phyloP scores from a whole-genome alignment of 352 stramenopile genomes.

The Pythium coloratum region DNA sequence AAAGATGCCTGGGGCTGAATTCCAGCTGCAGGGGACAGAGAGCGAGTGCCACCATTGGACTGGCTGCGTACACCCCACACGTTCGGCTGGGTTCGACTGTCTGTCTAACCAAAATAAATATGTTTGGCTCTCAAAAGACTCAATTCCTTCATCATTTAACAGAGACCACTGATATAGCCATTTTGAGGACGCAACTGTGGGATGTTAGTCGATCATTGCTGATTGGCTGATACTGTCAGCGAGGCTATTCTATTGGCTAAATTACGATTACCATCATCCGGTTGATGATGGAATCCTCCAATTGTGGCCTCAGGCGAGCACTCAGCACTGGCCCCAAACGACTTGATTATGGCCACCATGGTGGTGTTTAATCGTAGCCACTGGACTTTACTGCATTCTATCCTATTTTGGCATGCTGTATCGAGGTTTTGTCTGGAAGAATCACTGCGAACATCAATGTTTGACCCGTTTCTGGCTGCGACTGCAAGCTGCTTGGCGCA shows the following conservation, averaged over 20 bases:
- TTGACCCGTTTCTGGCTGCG: too few species aligned
- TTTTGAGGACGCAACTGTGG: not conserved
- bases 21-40: too few species aligned
- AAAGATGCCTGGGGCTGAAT: too few species aligned
- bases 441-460: not conserved
- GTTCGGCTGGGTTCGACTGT: too few species aligned
- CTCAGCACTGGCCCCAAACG: not conserved
- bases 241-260: slow-evolving; percentile 11
- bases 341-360: slow-evolving; percentile 5
- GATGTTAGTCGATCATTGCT: not conserved
- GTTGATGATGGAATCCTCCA: slow-evolving; percentile 17
- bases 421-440: too few species aligned
- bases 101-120: too few species aligned
- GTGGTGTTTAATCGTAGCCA: not conserved
- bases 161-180: slow-evolving; percentile 5
- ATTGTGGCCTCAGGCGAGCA: not conserved
- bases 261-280: slow-evolving; percentile 20
- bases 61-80: too few species aligned
- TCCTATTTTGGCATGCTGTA: not conserved
- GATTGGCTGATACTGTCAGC: slow-evolving; percentile 9
- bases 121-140: too few species aligned
- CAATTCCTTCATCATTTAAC: too few species aligned
- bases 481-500: not conserved
- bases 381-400: not conserved
- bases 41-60: too few species aligned